Evolutionary conservation across 306 rosid species (phyloP).

Genomic region (Cucumis melo): DNA sequence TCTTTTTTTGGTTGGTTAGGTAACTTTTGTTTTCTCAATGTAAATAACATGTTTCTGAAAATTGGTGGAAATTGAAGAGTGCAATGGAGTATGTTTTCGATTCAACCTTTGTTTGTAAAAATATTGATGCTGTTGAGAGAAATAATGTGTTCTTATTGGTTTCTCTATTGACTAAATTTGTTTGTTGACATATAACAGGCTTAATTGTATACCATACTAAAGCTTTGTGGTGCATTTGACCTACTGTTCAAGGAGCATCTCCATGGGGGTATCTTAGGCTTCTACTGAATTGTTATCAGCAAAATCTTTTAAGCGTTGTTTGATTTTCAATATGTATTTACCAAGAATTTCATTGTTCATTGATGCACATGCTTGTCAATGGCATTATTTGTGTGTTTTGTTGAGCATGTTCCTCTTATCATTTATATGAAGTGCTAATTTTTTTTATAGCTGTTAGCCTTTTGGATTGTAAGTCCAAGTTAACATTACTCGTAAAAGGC

Average conservation of each 20-base stretch:
- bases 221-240: slow-evolving; percentile 38
- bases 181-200: too few relatives aligned
- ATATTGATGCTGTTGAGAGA: too few relatives aligned
- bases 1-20: not conserved
- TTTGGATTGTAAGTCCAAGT: not conserved
- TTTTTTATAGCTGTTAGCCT: not conserved
- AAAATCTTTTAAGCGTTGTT: too few relatives aligned
- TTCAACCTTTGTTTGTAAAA: slow-evolving; percentile 90
- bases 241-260: slow-evolving; percentile 38
- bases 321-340: not conserved
- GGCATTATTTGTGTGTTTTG: not conserved
- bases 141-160: too few relatives aligned
- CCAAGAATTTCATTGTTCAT: too few relatives aligned
- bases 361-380: not conserved
- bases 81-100: slow-evolving; percentile 93
- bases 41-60: not conserved
- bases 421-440: not conserved
- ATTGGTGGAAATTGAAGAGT: slow-evolving; percentile 30
- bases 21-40: slow-evolving; percentile 6
- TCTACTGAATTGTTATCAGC: not conserved
- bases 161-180: not conserved
- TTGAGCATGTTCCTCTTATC: not conserved
- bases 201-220: slow-evolving; percentile 31
- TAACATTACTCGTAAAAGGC: not conserved
- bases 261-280: slow-evolving; percentile 20